Evolutionary conservation across 2,329 filamentous ascomycete species (phyloP).

Genomic region (Aspergillus sp.): DNA sequence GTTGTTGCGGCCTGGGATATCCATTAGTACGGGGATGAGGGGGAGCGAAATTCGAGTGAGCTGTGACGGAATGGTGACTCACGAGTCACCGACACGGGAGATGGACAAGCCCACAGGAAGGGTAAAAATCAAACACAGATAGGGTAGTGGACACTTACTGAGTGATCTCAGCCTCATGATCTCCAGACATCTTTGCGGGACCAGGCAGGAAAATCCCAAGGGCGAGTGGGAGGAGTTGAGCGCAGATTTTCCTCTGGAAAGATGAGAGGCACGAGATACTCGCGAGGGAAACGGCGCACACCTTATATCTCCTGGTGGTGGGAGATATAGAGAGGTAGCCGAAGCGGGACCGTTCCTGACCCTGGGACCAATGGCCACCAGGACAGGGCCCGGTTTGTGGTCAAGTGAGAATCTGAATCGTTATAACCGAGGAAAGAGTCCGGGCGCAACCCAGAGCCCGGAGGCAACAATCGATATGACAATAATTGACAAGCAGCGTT

Average conservation of each 20-base stretch:
- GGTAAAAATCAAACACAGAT: not conserved
- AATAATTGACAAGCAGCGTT: conserved; percentile 17
- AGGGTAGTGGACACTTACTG: conserved; percentile 24
- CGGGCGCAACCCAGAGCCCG: conserved; percentile 34
- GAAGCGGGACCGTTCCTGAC: conserved; percentile 82
- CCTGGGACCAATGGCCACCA: conserved; percentile 40
- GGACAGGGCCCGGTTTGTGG: conserved; percentile 9
- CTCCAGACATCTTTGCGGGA: conserved; percentile 27
- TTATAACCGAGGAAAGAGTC: conserved; percentile 16
- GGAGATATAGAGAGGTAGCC: conserved; percentile 37
- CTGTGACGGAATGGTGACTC: not conserved
- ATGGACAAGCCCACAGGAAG: not conserved
- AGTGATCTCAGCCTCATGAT: conserved; percentile 32
- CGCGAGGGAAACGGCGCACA: conserved; percentile 18
- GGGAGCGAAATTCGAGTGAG: not conserved
- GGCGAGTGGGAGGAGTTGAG: conserved; percentile 3
- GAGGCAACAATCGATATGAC: conserved; percentile 18
- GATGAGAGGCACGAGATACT: conserved; percentile 11
- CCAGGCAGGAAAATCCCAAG: conserved; percentile 12
- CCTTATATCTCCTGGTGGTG: conserved; percentile 29
- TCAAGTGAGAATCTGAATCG: conserved; percentile 15
- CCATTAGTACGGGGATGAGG: not conserved
- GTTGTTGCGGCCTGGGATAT: conserved; percentile 17
- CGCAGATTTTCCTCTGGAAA: conserved; percentile 15
- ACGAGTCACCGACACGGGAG: not conserved